Conservation (phyloP, 2,329 filamentous ascomycete species). For the Fusarium pseudocircinatum region DNA sequence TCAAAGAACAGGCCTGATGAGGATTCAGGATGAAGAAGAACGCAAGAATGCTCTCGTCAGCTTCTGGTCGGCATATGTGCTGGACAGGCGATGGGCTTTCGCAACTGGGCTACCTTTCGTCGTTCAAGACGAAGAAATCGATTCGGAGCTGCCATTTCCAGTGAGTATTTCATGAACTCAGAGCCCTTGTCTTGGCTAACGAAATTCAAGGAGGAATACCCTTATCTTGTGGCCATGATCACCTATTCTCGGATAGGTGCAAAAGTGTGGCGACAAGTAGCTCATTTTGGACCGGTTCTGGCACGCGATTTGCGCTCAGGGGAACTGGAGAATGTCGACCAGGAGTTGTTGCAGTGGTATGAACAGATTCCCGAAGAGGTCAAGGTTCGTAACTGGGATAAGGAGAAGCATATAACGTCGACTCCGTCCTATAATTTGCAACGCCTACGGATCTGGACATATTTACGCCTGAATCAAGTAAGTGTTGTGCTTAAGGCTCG, state of each 20-base stretch:
- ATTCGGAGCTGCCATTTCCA: slow-evolving; percentile 80
- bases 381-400: slow-evolving; percentile 67
- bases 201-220: slow-evolving; percentile 58
- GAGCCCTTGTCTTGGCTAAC: slow-evolving; percentile 21
- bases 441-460: slow-evolving; percentile 83
- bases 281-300: slow-evolving; percentile 70
- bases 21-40: slow-evolving; percentile 75
- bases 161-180: slow-evolving; percentile 58
- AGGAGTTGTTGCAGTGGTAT: slow-evolving; percentile 89
- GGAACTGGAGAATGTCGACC: slow-evolving; percentile 83
- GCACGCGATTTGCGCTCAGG: slow-evolving; percentile 73
- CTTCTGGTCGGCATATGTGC: slow-evolving; percentile 87
- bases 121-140: slow-evolving; percentile 86
- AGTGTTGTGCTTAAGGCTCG: slow-evolving; percentile 3
- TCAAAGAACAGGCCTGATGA: slow-evolving; percentile 75
- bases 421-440: slow-evolving; percentile 72
- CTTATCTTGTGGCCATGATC: slow-evolving; percentile 86
- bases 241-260: slow-evolving; percentile 83
- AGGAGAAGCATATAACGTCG: slow-evolving; percentile 61
- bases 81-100: slow-evolving; percentile 89
- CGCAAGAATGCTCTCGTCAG: slow-evolving; percentile 74
- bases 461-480: slow-evolving; percentile 83
- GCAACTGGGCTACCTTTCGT: slow-evolving; percentile 89
- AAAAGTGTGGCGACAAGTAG: slow-evolving; percentile 85
- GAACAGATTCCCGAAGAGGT: slow-evolving; percentile 73